Evolutionary conservation across 768 basidiomycete genomes (phyloP).

Genomic region (Psilocybe cubensis): DNA sequence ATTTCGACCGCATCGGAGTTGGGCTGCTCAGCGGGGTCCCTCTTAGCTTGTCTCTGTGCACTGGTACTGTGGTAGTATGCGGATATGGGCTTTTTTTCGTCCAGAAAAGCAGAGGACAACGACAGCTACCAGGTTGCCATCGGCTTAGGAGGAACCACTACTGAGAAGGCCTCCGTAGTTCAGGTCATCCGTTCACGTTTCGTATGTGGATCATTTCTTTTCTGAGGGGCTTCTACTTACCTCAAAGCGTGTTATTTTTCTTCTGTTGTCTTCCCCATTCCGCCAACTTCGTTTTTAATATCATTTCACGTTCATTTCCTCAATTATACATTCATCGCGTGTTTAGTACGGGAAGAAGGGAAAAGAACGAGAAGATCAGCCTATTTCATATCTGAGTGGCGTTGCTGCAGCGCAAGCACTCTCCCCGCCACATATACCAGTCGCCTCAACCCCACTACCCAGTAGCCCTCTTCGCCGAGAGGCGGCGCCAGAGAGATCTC

Average conservation of each 20-base stretch:
- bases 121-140: conserved; percentile 34
- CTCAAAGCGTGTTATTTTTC: conserved; percentile 15
- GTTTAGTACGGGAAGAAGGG: conserved; percentile 62
- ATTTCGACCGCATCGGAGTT: background rate
- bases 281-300: conserved; percentile 2
- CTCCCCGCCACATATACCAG: conserved; percentile 31
- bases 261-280: conserved; percentile 12
- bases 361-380: conserved; percentile 51
- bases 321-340: conserved; percentile 3
- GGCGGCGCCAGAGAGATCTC: conserved; percentile 30
- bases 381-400: conserved; percentile 33
- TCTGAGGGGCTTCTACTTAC: conserved; percentile 9
- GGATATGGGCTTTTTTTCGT: conserved; percentile 58
- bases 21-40: background rate
- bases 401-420: conserved; percentile 40
- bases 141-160: conserved; percentile 21
- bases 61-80: conserved; percentile 31
- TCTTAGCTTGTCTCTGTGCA: background rate
- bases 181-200: conserved; percentile 66
- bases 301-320: conserved; percentile 12
- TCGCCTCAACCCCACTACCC: conserved; percentile 24
- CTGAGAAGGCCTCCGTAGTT: conserved; percentile 50
- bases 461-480: conserved; percentile 18
- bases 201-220: conserved; percentile 39
- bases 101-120: conserved; percentile 48